These are phyloP conservation scores for Pseudogymnoascus sp. DNA, from an alignment of 2,329 filamentous ascomycete genomes.

Conservation along the genomic window DNA sequence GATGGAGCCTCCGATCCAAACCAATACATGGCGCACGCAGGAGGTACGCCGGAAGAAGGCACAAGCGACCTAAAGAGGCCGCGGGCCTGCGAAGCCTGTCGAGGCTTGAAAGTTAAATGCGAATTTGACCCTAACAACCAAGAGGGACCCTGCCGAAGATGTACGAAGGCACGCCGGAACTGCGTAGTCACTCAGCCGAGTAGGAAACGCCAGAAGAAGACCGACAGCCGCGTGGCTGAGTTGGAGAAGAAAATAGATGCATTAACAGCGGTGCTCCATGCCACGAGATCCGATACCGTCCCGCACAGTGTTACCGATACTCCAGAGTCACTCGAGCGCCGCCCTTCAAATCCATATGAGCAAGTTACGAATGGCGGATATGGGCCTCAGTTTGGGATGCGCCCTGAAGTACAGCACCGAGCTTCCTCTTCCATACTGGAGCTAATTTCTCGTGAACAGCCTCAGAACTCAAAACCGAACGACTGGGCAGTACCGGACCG, in stretches of 20 bases:
- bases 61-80: conserved; percentile 26
- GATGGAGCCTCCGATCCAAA: conserved; percentile 4
- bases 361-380: conserved; percentile 27
- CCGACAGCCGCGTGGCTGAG: conserved; percentile 36
- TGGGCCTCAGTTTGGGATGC: conserved; percentile 17
- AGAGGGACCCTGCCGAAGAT: conserved; percentile 32
- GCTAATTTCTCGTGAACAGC: conserved; percentile 2
- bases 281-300: conserved; percentile 19
- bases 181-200: conserved; percentile 33
- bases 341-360: conserved; percentile 22
- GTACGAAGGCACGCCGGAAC: conserved; percentile 30
- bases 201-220: conserved; percentile 36
- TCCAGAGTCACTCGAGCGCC: neutral
- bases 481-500: conserved; percentile 19
- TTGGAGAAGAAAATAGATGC: conserved; percentile 36
- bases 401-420: conserved; percentile 16
- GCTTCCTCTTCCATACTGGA: neutral
- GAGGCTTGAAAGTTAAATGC: conserved; percentile 35
- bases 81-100: conserved; percentile 35
- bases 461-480: conserved; percentile 4
- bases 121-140: conserved; percentile 28
- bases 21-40: conserved; percentile 14
- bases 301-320: neutral
- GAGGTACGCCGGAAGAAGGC: conserved; percentile 15
- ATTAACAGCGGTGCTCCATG: conserved; percentile 31